Base-by-base conservation (phyloP, 1,284 basidiomycete genomes). In the Cerrena zonata region DNA sequence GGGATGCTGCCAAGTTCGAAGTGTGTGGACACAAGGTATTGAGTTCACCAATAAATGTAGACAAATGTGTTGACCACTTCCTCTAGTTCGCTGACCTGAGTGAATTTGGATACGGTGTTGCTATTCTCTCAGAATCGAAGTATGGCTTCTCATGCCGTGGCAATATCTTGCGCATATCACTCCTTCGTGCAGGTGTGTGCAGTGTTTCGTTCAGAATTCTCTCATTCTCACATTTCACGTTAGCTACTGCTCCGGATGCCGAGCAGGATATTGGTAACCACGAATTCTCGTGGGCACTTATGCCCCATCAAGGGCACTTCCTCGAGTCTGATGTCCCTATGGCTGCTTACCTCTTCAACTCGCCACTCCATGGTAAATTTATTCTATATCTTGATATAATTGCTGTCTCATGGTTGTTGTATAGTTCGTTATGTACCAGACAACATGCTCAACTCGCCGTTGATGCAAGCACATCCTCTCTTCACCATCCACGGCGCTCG, bases 51-150 rank as follows among this genome's bases (percentile, higher is more conserved):
- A 19, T 45, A 36, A 11, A 36, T 36, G n/a, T 45, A 23, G 10
- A 3, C 37, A 37, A 37, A 44, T 15, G 51, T 4, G 12, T 23
- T 49, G 15, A 49, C 30, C 11, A 36, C 10, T n/a, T 36, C n/a
- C 11, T 36, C 52, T 42, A 89, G 85, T 91, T 78, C 52, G 88
- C 86, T 3, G 91, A 95, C 63, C 69, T 94, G 43, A 89, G 86
- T 65, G 91, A 95, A 68, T 94, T 83, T 60, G 94, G 94, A 1
- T 96, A 96, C 62, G 94, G 94, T 22, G 87, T 96, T 1, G 91
- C 93, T 0, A 77, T 98, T 50, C 71, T 99, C 19, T 96, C 93
- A 19, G 94, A 98, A 69, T 94, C 89, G 57, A 98, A 97, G 69
- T 94, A 95, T 54, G 93, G 91, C 1, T 91, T 90, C 69, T 82